These are phyloP conservation scores for Dendrothele bispora DNA, from an alignment of 768 basidiomycete species.

Conservation along the genomic window DNA sequence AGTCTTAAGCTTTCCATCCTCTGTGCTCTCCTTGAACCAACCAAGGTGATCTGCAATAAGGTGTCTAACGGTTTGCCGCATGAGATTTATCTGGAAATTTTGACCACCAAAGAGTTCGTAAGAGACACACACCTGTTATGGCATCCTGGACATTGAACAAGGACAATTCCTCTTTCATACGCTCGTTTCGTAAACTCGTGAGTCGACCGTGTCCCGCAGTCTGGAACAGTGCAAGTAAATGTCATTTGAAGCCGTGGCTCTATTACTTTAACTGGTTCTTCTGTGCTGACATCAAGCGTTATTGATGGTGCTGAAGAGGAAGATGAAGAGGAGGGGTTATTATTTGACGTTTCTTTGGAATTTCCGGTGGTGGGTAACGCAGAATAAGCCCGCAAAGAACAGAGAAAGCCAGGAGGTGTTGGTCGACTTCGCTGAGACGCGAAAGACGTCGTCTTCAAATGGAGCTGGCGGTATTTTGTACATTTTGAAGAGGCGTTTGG, in stretches of 20 bases:
- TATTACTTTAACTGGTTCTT: too few relatives aligned
- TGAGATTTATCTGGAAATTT: background rate
- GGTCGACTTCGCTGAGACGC: too few relatives aligned
- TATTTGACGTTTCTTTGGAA: too few relatives aligned
- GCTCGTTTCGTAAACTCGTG: constrained; percentile 85
- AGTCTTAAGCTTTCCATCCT: constrained; percentile 70
- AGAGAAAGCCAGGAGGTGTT: too few relatives aligned
- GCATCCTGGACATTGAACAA: constrained; percentile 90
- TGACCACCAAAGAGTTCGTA: background rate
- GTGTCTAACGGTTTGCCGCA: constrained; percentile 48
- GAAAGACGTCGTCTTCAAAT: too few relatives aligned
- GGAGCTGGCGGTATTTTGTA: too few relatives aligned
- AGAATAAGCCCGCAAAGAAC: too few relatives aligned
- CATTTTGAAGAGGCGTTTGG: too few relatives aligned
- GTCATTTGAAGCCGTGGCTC: constrained; percentile 73
- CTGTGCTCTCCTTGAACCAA: constrained; percentile 86
- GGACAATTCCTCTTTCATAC: constrained; percentile 86
- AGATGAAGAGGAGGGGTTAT: too few relatives aligned
- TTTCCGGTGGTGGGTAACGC: too few relatives aligned
- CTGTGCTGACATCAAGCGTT: too few relatives aligned
- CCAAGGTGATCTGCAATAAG: constrained; percentile 88
- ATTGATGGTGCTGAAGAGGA: too few relatives aligned
- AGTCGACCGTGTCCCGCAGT: constrained; percentile 77
- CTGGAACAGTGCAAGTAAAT: constrained; percentile 81
- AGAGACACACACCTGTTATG: constrained; percentile 66